Conservation (phyloP, 2,329 filamentous ascomycete genomes). For the Onygena corvina region DNA sequence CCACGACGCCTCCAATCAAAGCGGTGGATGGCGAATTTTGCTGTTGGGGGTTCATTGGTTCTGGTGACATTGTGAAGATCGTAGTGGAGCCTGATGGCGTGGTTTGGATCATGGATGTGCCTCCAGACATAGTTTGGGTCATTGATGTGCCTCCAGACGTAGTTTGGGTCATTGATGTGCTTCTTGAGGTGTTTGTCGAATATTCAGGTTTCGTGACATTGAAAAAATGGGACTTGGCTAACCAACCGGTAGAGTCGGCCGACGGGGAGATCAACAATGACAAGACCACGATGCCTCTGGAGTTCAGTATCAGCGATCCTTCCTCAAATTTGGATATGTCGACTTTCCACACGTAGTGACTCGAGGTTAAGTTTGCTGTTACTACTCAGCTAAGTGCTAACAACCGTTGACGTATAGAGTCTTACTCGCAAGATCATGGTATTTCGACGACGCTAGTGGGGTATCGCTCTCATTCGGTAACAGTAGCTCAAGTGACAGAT, state of each 20-base stretch:
- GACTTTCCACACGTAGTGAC: neutral
- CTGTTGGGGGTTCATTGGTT: neutral
- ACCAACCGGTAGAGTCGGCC: neutral
- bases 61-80: neutral
- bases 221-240: neutral
- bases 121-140: neutral
- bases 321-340: neutral
- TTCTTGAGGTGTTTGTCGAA: neutral
- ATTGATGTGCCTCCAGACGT: neutral
- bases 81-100: neutral
- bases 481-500: neutral
- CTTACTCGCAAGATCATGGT: neutral
- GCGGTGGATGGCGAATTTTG: neutral
- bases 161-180: too few relatives aligned
- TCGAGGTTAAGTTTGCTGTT: neutral
- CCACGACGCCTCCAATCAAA: neutral
- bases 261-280: neutral
- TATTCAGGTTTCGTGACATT: neutral
- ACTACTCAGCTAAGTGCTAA: neutral
- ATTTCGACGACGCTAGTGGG: neutral
- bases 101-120: neutral
- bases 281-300: neutral
- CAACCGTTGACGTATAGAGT: neutral
- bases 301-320: neutral
- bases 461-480: neutral